Evolutionary conservation across 768 basidiomycete species (phyloP).

Genomic region (Suillus lakei): DNA sequence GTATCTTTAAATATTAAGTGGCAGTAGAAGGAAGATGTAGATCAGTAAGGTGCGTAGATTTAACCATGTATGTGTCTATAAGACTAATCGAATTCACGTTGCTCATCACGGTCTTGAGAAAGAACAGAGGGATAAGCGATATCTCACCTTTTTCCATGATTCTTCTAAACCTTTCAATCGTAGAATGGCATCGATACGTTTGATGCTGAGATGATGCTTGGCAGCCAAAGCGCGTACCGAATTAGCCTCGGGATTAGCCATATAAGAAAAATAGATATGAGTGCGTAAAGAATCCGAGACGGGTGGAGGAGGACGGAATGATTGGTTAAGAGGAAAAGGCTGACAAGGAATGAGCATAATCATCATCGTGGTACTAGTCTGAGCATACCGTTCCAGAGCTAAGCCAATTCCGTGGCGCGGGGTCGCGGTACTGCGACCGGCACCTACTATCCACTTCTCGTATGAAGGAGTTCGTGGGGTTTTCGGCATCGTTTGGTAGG

Average conservation of each 20-base stretch:
- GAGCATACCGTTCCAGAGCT: constrained; percentile 58
- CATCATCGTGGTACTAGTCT: constrained; percentile 15
- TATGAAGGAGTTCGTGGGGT: constrained; percentile 11
- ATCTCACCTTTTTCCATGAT: constrained; percentile 71
- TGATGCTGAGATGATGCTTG: constrained; percentile 68
- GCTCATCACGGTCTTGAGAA: constrained; percentile 51
- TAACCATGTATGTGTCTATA: constrained; percentile 84
- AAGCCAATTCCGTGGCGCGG: constrained; percentile 64
- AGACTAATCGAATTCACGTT: constrained; percentile 90
- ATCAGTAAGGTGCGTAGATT: constrained; percentile 38
- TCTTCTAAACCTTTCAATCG: constrained; percentile 80
- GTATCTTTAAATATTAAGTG: background rate
- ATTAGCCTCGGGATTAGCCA: constrained; percentile 59
- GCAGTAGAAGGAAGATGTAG: background rate
- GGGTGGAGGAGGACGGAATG: constrained; percentile 81
- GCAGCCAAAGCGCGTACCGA: constrained; percentile 65
- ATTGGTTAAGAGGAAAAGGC: constrained; percentile 88
- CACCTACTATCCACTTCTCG: constrained; percentile 18
- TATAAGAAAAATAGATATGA: constrained; percentile 63
- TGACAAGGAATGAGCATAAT: constrained; percentile 31
- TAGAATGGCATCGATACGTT: constrained; percentile 83
- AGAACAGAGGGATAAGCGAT: constrained; percentile 11
- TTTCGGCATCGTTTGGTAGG: constrained; percentile 19
- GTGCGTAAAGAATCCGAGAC: constrained; percentile 65
- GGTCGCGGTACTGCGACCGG: constrained; percentile 29